Percentiles rank a stretch among this genome's conserved stretches.
Evolutionary conservation across 495 filamentous ascomycete genomes (phyloP).

Genomic region (Amphirosellinia nigrospora): DNA sequence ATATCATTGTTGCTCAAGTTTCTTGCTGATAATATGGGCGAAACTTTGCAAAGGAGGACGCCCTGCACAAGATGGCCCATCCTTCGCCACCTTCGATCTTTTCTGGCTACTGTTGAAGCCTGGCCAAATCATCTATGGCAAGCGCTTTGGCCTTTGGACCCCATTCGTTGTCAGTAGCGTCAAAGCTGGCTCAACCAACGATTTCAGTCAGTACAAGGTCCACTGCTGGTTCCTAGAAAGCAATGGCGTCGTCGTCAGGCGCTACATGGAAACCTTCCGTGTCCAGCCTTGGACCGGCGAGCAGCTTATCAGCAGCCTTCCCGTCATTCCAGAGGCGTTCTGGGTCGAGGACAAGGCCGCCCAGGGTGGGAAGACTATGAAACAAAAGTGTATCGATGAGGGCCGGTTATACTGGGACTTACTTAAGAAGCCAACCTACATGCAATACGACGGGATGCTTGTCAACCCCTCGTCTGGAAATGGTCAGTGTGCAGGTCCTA

Average conservation of each 20-base stretch:
- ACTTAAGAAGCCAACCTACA: constrained; percentile 41
- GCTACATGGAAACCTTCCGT: constrained; percentile 32
- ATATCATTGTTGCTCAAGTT: constrained; percentile 44
- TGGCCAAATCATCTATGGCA: constrained; percentile 38
- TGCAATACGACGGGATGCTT: constrained; percentile 39
- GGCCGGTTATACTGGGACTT: constrained; percentile 45
- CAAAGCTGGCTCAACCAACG: constrained; percentile 5
- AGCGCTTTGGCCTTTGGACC: constrained; percentile 32
- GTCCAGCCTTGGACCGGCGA: constrained; percentile 39
- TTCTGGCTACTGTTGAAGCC: constrained; percentile 47
- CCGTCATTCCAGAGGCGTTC: constrained; percentile 40
- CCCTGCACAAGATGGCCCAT: constrained; percentile 28
- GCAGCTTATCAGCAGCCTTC: constrained; percentile 32
- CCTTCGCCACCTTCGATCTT: constrained; percentile 40
- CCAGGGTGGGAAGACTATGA: constrained; percentile 24
- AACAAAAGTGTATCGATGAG: constrained; percentile 35
- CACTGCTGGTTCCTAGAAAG: constrained; percentile 38
- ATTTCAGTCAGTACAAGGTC: constrained; percentile 29
- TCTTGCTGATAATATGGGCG: constrained; percentile 28
- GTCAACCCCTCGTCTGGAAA: constrained; percentile 25
- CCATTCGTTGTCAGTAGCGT: constrained; percentile 37
- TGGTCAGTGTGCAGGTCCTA: constrained; percentile 13
- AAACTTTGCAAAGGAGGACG: constrained; percentile 32
- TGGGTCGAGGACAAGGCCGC: constrained; percentile 30
- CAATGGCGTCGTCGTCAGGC: constrained; percentile 25